Conservation (phyloP, 257 asterid species). For the Solanum ossicruentum region DNA sequence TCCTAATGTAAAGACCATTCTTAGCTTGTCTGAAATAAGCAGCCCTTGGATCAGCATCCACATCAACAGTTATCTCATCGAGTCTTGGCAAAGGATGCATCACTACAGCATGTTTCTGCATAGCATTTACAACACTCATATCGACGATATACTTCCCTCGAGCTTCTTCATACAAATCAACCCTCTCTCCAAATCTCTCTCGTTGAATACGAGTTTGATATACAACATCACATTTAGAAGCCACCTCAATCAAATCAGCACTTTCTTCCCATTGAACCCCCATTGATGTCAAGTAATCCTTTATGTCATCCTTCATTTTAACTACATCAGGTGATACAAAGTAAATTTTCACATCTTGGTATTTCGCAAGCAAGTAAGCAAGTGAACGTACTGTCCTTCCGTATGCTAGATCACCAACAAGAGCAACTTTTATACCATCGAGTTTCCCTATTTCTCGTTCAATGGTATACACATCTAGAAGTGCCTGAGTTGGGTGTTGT, state of each 20-base stretch:
- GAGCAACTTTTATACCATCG: constrained; percentile 82
- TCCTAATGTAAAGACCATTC: constrained; percentile 71
- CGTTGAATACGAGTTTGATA: constrained; percentile 81
- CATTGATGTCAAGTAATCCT: constrained; percentile 65
- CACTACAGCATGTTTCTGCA: constrained; percentile 87
- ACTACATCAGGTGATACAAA: constrained; percentile 84
- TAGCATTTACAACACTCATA: constrained; percentile 33
- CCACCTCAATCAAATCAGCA: constrained; percentile 61
- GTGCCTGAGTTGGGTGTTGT: constrained; percentile 98
- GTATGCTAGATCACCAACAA: constrained; percentile 92
- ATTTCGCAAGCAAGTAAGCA: constrained; percentile 72
- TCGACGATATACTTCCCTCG: constrained; percentile 81
- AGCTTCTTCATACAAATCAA: constrained; percentile 72
- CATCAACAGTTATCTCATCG: constrained; percentile 83
- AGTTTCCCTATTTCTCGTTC: constrained; percentile 83
- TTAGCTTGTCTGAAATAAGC: constrained; percentile 83
- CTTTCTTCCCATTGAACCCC: constrained; percentile 93
- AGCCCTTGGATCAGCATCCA: constrained; percentile 73
- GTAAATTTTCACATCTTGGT: constrained; percentile 67
- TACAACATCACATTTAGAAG: constrained; percentile 79
- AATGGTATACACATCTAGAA: constrained; percentile 74
- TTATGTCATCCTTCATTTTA: constrained; percentile 95
- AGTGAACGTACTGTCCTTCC: constrained; percentile 95
- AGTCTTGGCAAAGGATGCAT: constrained; percentile 98
- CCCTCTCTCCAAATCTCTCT: constrained; percentile 75